phyloP scores from a whole-genome alignment of 352 stramenopile genomes.

The Phytophthora tentaculata region DNA sequence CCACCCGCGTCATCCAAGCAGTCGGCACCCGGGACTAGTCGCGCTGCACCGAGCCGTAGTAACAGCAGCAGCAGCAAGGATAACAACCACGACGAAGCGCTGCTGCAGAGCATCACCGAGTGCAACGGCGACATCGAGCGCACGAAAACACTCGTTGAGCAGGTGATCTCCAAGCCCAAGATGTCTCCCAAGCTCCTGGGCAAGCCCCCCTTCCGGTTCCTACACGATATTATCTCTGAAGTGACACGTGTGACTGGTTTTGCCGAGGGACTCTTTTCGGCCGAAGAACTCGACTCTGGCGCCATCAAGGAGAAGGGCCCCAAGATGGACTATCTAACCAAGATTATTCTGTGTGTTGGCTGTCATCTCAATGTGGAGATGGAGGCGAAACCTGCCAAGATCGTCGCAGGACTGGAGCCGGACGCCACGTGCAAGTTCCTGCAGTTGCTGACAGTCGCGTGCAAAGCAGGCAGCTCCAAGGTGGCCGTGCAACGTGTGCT shows the following conservation, averaged over 20 bases:
- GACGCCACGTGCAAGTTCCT: constrained; percentile 95
- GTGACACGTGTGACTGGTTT: constrained; percentile 84
- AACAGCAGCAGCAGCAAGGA: constrained; percentile 32
- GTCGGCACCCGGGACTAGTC: constrained; percentile 20
- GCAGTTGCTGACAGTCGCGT: constrained; percentile 89
- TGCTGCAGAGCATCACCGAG: constrained; percentile 64
- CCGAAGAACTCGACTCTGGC: constrained; percentile 90
- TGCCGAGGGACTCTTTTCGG: constrained; percentile 82
- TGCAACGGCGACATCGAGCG: constrained; percentile 81
- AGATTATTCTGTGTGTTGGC: constrained; percentile 92
- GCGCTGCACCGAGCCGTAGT: constrained; percentile 44
- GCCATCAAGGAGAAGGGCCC: constrained; percentile 94
- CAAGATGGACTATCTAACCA: constrained; percentile 92
- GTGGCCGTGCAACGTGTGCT: constrained; percentile 81
- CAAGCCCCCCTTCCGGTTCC: constrained; percentile 90
- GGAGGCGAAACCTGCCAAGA: constrained; percentile 88
- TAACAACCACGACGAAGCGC: constrained; percentile 48
- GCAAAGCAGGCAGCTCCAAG: constrained; percentile 62
- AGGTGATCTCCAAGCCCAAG: constrained; percentile 86
- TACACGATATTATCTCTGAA: constrained; percentile 87
- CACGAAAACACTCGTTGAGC: constrained; percentile 79
- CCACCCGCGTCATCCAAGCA: constrained; percentile 38
- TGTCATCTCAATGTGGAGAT: constrained; percentile 88
- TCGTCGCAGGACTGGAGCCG: constrained; percentile 92
- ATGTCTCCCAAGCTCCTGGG: constrained; percentile 84